Percentiles rank a stretch among this genome's conserved stretches.
These are phyloP conservation scores for Neonectria sp. DNA, from an alignment of 2,329 filamentous ascomycete genomes.

Conservation along the genomic window DNA sequence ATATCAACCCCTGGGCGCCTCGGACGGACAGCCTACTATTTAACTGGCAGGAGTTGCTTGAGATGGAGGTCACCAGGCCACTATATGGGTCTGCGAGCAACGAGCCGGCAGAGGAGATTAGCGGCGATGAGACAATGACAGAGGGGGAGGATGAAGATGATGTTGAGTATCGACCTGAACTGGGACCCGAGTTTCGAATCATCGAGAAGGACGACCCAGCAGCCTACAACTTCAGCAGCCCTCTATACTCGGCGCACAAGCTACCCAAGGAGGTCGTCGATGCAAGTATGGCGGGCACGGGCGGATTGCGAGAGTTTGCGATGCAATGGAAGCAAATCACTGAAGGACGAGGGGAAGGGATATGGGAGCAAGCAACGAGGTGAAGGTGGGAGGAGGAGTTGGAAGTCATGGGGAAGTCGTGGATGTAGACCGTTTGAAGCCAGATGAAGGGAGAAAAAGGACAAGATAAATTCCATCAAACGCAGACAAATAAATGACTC, in stretches of 20 bases:
- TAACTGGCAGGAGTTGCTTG: constrained; percentile 89
- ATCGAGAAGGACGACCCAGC: constrained; percentile 89
- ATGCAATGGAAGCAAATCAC: constrained; percentile 79
- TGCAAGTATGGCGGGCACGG: constrained; percentile 76
- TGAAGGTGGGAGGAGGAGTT: background rate
- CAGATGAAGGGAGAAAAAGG: background rate
- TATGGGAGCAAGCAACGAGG: constrained; percentile 54
- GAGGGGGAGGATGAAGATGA: constrained; percentile 58
- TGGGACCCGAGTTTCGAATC: constrained; percentile 84
- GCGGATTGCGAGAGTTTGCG: constrained; percentile 86
- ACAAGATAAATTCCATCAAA: background rate
- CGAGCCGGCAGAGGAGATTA: constrained; percentile 51
- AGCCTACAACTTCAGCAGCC: constrained; percentile 86
- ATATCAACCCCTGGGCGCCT: constrained; percentile 95
- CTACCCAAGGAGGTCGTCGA: constrained; percentile 93
- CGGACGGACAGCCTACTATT: constrained; percentile 92
- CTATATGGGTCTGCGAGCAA: constrained; percentile 63
- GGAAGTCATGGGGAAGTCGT: background rate
- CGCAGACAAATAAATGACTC: background rate
- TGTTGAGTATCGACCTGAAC: constrained; percentile 69
- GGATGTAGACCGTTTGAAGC: background rate
- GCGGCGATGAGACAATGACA: constrained; percentile 55
- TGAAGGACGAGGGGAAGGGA: constrained; percentile 56
- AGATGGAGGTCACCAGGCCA: constrained; percentile 74
- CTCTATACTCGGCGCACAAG: constrained; percentile 96